These are phyloP conservation scores for Colletotrichum melonis DNA, from an alignment of 2,329 filamentous ascomycete genomes.

Conservation along the genomic window DNA sequence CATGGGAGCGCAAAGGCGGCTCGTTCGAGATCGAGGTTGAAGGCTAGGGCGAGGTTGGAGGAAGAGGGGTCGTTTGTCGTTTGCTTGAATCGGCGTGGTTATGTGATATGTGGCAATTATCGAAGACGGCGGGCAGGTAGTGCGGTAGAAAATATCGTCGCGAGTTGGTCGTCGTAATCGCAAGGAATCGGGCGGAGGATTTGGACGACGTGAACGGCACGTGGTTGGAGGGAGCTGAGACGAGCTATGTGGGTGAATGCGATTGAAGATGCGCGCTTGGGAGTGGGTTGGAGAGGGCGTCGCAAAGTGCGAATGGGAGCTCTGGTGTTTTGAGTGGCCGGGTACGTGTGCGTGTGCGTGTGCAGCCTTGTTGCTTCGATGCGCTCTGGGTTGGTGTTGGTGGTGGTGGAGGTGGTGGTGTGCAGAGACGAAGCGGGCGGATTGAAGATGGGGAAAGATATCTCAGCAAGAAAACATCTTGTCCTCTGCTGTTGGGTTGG, in stretches of 20 bases:
- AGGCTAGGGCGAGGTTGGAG: background rate
- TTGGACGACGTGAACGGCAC: background rate
- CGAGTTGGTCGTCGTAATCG: conserved; percentile 22
- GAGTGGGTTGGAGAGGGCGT: background rate
- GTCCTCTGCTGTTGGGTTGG: conserved; percentile 17
- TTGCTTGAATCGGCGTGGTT: background rate
- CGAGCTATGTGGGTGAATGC: background rate
- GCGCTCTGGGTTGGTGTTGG: background rate
- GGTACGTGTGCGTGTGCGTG: background rate
- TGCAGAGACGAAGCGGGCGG: background rate
- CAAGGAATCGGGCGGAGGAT: background rate
- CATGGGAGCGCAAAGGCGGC: background rate
- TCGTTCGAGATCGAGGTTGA: background rate
- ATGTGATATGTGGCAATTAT: background rate
- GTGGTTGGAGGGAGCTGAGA: background rate
- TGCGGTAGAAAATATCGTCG: conserved; percentile 5
- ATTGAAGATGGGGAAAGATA: background rate
- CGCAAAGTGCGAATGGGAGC: conserved; percentile 1
- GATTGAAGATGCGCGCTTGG: background rate
- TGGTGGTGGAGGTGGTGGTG: background rate
- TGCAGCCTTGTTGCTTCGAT: background rate
- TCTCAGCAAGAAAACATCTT: conserved; percentile 34
- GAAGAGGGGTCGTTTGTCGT: conserved; percentile 9
- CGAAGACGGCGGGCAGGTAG: background rate
- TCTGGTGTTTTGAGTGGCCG: background rate